Evolutionary conservation across 2,329 filamentous ascomycete species (phyloP).

Genomic region (Seiridium cupressi): DNA sequence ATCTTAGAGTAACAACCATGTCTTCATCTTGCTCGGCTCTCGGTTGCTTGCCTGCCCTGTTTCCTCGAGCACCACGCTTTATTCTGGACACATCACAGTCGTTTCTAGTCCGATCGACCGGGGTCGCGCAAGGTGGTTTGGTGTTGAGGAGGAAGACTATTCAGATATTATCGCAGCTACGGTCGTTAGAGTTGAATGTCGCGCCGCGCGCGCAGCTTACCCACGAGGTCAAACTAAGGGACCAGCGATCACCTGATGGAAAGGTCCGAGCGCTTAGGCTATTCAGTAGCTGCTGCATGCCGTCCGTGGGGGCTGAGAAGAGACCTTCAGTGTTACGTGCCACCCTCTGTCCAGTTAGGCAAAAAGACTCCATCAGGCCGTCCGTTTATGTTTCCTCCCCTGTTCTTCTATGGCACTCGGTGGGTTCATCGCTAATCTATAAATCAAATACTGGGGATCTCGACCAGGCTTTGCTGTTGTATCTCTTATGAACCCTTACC

Average conservation of each 20-base stretch:
- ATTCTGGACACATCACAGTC: not conserved
- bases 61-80: not conserved
- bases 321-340: no score
- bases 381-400: no score
- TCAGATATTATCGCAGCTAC: not conserved
- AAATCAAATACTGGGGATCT: no score
- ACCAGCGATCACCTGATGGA: not conserved
- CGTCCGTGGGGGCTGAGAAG: no score
- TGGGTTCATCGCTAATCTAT: no score
- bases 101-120: not conserved
- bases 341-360: no score
- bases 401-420: no score
- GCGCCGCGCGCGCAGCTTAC: not conserved
- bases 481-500: slow-evolving; percentile 1
- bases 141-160: not conserved
- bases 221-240: not conserved
- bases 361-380: no score
- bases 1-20: slow-evolving; percentile 18
- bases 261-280: slow-evolving; percentile 3
- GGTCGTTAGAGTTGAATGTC: not conserved
- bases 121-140: not conserved
- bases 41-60: not conserved
- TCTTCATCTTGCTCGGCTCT: not conserved
- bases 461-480: not conserved
- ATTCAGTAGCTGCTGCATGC: not conserved